These are phyloP conservation scores for Colletotrichum cereale DNA, from an alignment of 2,329 filamentous ascomycete species.

Conservation along the genomic window DNA sequence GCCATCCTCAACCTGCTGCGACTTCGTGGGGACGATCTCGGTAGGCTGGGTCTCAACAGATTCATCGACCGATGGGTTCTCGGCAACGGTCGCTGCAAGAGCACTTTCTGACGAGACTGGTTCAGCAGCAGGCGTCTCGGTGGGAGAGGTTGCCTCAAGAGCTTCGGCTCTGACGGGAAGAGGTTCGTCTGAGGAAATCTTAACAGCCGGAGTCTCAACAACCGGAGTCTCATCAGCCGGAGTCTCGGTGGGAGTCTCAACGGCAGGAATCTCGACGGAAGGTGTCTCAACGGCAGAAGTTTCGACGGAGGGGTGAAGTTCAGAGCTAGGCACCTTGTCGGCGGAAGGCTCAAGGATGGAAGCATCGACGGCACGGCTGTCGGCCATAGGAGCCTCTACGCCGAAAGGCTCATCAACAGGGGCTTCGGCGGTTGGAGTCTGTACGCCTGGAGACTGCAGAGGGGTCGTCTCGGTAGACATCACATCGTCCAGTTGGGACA, in stretches of 20 bases:
- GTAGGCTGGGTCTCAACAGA: not conserved
- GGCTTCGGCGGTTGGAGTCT: conserved; percentile 9
- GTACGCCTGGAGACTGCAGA: conserved; percentile 3
- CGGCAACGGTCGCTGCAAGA: not conserved
- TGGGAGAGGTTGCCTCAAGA: not conserved
- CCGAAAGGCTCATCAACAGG: not conserved
- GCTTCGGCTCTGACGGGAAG: not conserved
- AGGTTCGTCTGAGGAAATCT: not conserved
- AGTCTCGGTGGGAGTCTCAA: conserved; percentile 16
- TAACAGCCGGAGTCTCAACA: not conserved
- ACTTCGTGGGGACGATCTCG: not conserved
- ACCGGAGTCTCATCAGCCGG: not conserved
- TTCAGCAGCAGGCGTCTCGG: conserved; percentile 1
- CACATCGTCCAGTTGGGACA: conserved; percentile 18
- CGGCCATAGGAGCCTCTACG: not conserved
- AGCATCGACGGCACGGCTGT: not conserved
- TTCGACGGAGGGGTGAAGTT: not conserved
- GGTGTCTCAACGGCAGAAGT: not conserved
- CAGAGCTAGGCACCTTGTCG: not conserved
- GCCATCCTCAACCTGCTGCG: conserved; percentile 12
- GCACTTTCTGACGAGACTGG: no score
- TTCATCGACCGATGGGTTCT: not conserved
- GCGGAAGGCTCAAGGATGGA: not conserved
- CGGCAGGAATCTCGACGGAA: not conserved
- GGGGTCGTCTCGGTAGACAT: conserved; percentile 18